Base-by-base conservation (phyloP, 768 basidiomycete genomes). In the Suillus luteus region DNA sequence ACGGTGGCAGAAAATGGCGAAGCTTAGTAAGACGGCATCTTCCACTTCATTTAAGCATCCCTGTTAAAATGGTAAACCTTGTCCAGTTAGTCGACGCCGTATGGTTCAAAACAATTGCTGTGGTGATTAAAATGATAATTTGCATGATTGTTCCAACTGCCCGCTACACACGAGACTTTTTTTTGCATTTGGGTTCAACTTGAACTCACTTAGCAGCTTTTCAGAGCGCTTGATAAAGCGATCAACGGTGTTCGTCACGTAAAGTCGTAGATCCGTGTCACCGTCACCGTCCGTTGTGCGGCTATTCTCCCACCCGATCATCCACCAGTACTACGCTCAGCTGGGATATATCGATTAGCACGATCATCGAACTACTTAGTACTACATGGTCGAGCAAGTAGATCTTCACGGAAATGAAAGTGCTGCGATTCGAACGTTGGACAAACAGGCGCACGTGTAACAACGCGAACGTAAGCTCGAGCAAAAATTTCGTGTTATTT, bases 1-100 rank as follows among this genome's bases (percentile, higher is more conserved):
- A 55, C 62, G 48, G 60, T 62, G 38, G 52, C 31, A 65, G 59
- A 59, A 62, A 68, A 69, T 59, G 31, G 44, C 43, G 6, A 11
- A 52, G 70, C 70, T 72, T 75, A 72, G 70, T 75, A 73, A 75
- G 74, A 66, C 72, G 72, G 73, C 55, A 72, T 65, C 57, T 57
- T 65, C 70, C 72, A 73, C 67, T 70, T 49, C 55, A 68, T 58
- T 61, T 40, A 33, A 59, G 44, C 31, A 14, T 44, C 27, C 9
- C 52, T 15, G 31, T 54, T 33, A 54, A 19, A 54, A 54, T 19
- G 10, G 31, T 33, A 1, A 19, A 33, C 31, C 19, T 54, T n/a
- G 31, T 11, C 10, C n/a, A 11, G 8, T 22, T 2, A 12, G 14
- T 24, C 22, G 48, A 49, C 22, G 24, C 22, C 46, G 48, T 51